Percentiles rank a stretch among this genome's conserved stretches.
phyloP scores from a whole-genome alignment of 129 eudicot genomes.

The Arctium lappa region DNA sequence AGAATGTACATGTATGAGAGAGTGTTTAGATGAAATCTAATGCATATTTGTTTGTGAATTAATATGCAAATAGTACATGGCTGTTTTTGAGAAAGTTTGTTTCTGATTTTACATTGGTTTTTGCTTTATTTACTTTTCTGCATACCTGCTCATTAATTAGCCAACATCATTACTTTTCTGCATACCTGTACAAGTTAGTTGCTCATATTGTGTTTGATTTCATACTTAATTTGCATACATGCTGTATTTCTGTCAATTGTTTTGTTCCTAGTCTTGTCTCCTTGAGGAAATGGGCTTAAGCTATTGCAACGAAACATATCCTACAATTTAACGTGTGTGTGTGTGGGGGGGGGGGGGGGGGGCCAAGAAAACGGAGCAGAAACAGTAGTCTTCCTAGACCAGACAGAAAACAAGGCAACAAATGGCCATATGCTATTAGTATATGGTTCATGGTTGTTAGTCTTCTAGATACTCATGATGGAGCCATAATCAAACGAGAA shows the following conservation, averaged over 20 bases:
- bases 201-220: neutral
- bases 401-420: too few relatives aligned
- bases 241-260: neutral
- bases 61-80: neutral
- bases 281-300: neutral
- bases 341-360: neutral
- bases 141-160: neutral
- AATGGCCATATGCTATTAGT: too few relatives aligned
- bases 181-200: neutral
- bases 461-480: too few relatives aligned
- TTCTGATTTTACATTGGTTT: neutral
- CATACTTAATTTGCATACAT: neutral
- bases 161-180: neutral
- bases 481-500: too few relatives aligned
- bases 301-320: too few relatives aligned
- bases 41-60: neutral
- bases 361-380: neutral
- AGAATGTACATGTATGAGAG: neutral
- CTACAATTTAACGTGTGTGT: neutral
- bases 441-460: too few relatives aligned
- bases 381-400: neutral
- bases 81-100: neutral
- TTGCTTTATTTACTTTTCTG: neutral
- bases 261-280: neutral
- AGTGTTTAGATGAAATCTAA: neutral